phyloP scores from a whole-genome alignment of 345 rosid genomes.

The Citrus trifoliata region DNA sequence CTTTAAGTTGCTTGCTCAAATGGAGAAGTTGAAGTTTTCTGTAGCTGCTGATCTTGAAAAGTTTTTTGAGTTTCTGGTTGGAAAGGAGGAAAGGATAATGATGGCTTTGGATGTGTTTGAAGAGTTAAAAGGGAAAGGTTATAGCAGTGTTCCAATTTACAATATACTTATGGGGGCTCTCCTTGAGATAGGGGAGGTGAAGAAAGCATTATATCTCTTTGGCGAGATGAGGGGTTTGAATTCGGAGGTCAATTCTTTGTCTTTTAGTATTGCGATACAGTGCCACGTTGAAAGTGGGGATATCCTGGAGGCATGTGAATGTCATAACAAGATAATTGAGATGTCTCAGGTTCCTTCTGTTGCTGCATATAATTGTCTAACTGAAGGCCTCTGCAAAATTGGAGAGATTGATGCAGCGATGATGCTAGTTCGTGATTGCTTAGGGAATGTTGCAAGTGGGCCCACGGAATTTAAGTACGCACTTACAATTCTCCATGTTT shows the following conservation, averaged over 20 bases:
- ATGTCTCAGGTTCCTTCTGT: conserved; percentile 65
- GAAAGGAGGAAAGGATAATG: conserved; percentile 37
- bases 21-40: conserved; percentile 51
- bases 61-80: conserved; percentile 54
- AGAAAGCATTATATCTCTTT: conserved; percentile 59
- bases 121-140: conserved; percentile 58
- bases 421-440: conserved; percentile 84
- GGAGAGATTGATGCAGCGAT: conserved; percentile 85
- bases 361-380: conserved; percentile 64
- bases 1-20: conserved; percentile 46
- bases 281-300: conserved; percentile 56
- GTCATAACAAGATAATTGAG: conserved; percentile 72
- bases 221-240: conserved; percentile 47
- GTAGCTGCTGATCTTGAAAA: conserved; percentile 53
- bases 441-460: conserved; percentile 61
- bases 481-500: conserved; percentile 52
- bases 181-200: conserved; percentile 42
- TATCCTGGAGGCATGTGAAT: conserved; percentile 57
- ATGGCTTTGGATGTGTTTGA: conserved; percentile 63
- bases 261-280: conserved; percentile 50
- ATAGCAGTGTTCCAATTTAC: conserved; percentile 48
- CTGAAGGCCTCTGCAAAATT: conserved; percentile 63
- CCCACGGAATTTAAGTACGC: conserved; percentile 80
- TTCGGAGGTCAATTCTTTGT: conserved; percentile 48
- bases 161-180: conserved; percentile 68